Evolutionary conservation across 2,329 filamentous ascomycete genomes (phyloP), one percentile per base, ranked within the genome.

Genomic region (Xylaria sp.): DNA sequence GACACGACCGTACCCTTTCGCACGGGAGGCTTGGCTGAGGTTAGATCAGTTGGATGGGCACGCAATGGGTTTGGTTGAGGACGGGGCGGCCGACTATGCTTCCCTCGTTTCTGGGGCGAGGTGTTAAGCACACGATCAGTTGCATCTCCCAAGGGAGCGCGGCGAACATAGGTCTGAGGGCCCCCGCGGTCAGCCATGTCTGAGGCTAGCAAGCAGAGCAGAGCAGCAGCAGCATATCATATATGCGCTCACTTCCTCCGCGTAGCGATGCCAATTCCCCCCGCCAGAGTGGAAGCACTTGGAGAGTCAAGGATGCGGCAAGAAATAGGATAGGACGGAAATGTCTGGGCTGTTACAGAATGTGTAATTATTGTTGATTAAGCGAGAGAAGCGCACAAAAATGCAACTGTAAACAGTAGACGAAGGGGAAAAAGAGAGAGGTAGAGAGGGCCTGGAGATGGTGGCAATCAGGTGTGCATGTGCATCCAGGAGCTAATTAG

Each of bases 71-170:
- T 76, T 12, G 60, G 65, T 44, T 75, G 70, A 20, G 66, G 13
- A 3, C 57, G 44, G 5, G 66, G 67, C 37, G 51, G 37, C 48
- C 67, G 69, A 52, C 18, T 54, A 18, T 59, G 54, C 54, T 77
- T 78, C 28, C 39, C 51, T 20, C 64, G 44, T 58, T 73, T 73
- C 28, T 63, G 58, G 15, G 71, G 56, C 20, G 75, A 63, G 25
- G 73, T 60, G 60, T 78, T 79, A 71, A 75, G 60, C 31, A 78
- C 57, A 10, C 75, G 75, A 46, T 73, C 70, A 20, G 77, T 79
- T 34, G 78, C 74, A 67, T 80, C 78, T 58, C 73, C 74, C 5
- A 80, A 70, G 13, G 78, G 78, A 65, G 73, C 62, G 52, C 77
- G 77, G 39, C 68, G 70, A 57, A 65, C 34, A 44, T 69, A 75